These are phyloP conservation scores for Alternaria sp. DNA, from an alignment of 2,329 filamentous ascomycete genomes.

Conservation along the genomic window DNA sequence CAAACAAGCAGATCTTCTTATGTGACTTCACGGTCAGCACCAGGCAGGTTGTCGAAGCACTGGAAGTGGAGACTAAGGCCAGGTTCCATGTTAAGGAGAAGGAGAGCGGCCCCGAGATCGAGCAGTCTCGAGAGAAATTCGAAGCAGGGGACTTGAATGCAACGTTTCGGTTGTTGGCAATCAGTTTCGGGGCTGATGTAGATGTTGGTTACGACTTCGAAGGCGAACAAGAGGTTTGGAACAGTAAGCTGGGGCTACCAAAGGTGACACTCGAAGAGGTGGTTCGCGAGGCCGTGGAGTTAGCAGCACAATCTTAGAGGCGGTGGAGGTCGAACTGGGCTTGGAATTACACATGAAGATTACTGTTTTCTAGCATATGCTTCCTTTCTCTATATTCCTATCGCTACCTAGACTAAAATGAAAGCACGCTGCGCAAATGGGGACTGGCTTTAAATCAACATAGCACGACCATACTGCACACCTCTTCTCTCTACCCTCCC, in stretches of 20 bases:
- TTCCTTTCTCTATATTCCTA: too few relatives aligned
- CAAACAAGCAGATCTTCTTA: conserved; percentile 32
- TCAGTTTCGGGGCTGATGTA: conserved; percentile 29
- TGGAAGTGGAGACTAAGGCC: conserved; percentile 21
- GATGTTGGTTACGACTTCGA: conserved; percentile 31
- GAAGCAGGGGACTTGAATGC: conserved; percentile 25
- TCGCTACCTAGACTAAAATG: too few relatives aligned
- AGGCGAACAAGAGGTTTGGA: conserved; percentile 30
- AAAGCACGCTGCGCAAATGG: too few relatives aligned
- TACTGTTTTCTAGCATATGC: too few relatives aligned
- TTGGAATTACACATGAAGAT: neutral
- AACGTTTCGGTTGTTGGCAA: conserved; percentile 21
- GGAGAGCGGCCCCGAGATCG: conserved; percentile 10
- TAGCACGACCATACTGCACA: too few relatives aligned
- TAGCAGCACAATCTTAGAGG: neutral
- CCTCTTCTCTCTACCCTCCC: too few relatives aligned
- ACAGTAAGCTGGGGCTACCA: conserved; percentile 26
- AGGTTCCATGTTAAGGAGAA: conserved; percentile 19
- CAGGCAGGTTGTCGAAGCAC: conserved; percentile 17
- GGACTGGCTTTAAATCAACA: too few relatives aligned
- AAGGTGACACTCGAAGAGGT: conserved; percentile 25
- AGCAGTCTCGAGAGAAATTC: conserved; percentile 12
- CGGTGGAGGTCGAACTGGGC: rapidly evolving
- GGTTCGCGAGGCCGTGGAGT: neutral
- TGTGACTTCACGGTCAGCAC: conserved; percentile 24